Conservation (phyloP, 345 rosid species). For the Excoecaria cochinchinensis region DNA sequence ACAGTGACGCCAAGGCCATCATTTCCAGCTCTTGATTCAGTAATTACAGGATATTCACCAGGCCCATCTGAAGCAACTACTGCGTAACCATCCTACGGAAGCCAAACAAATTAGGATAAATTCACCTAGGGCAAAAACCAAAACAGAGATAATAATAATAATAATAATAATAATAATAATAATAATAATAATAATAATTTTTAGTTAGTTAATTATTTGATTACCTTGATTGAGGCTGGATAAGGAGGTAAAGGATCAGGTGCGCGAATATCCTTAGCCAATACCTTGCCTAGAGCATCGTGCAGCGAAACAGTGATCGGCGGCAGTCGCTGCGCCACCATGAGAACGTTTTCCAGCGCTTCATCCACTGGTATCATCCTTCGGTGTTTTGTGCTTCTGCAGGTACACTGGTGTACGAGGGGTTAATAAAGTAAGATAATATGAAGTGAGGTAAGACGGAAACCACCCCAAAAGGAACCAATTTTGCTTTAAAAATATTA, state of each 20-base stretch:
- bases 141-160: neutral
- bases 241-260: constrained; percentile 94
- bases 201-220: too few species aligned
- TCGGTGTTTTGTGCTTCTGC: too few species aligned
- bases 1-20: constrained; percentile 78
- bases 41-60: constrained; percentile 78
- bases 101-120: neutral
- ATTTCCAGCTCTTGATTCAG: constrained; percentile 96
- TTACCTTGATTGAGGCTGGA: constrained; percentile 86
- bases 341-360: constrained; percentile 59
- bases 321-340: constrained; percentile 54
- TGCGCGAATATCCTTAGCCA: constrained; percentile 78
- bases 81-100: constrained; percentile 87
- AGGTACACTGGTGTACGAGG: too few species aligned
- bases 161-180: too few species aligned
- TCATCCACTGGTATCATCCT: constrained; percentile 65
- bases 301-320: constrained; percentile 52
- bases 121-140: neutral
- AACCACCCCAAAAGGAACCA: too few species aligned
- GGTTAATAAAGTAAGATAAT: too few species aligned
- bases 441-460: too few species aligned
- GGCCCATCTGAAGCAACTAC: constrained; percentile 97
- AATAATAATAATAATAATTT: too few species aligned
- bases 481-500: too few species aligned
- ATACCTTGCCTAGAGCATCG: constrained; percentile 75